Base-by-base conservation (phyloP, 2,329 filamentous ascomycete species). In the Diaporthe longicolla region DNA sequence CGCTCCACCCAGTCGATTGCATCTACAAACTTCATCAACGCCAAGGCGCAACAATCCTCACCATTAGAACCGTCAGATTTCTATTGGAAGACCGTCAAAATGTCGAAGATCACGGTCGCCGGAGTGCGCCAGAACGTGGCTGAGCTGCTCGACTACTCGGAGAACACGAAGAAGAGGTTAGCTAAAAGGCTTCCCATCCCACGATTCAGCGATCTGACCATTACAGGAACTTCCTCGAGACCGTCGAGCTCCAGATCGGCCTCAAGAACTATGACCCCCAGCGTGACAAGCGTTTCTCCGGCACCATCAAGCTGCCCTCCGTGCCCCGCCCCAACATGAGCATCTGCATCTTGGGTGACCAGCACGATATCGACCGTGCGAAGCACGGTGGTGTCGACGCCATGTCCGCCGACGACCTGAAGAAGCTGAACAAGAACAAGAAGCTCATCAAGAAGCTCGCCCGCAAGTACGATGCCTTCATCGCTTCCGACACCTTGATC, bases 341-440 rank as follows among this genome's bases (percentile, higher is more conserved):
- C 88, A 92, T 97, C 89, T 97, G 93, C 89, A 91, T 91, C 82
- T 86, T 91, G 75, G 89, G 89, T 89, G 89, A 91, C 87, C 89
- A 91, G 93, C 96, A 98, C 91, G 97, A 99, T 92, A 97, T 99
- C 85, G 97, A 99, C 87, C 95, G 97, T 92, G 96, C 97, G 85
- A 99, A 99, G 93, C 97, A 99, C 91, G 94, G 95, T 84, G 96
- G 95, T 86, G 92, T 98, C 81, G 97, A 99, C 85, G 95, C 96
- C 89, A 98, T 98, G 97, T 97, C 94, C 83, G 88, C 94, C 80
- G 97, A 99, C 83, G 97, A 99, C 88, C 89, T 99, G 89, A 99
- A 99, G 94, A 99, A 99, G 94, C 95, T 99, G 81, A 99, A 99
- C 94, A 99, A 99, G 95, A 99, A 99, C 95, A 98, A 99, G 94